Evolutionary conservation across 2,329 filamentous ascomycete species (phyloP).

Genomic region (Hypoxylon sp.): DNA sequence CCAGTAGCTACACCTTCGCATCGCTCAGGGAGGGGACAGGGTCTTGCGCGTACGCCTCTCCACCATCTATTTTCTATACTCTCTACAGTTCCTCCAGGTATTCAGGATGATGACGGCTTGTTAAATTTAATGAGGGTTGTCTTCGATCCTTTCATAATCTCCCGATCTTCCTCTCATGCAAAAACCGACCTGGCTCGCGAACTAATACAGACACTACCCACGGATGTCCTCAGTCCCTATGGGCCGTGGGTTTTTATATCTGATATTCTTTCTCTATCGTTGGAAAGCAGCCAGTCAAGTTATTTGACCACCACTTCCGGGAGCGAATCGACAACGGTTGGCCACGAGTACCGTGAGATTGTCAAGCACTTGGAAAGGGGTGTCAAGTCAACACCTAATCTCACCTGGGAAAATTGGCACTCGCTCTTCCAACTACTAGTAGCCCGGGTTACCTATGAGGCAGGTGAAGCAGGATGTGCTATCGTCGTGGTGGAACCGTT

Average conservation of each 20-base stretch:
- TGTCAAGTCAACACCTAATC: slow-evolving; percentile 63
- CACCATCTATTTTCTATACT: slow-evolving; percentile 76
- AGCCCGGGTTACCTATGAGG: slow-evolving; percentile 71
- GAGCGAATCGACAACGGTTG: slow-evolving; percentile 65
- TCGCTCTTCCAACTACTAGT: slow-evolving; percentile 71
- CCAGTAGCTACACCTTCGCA: slow-evolving; percentile 77
- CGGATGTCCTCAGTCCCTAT: slow-evolving; percentile 62
- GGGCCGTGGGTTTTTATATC: slow-evolving; percentile 68
- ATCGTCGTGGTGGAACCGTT: slow-evolving; percentile 80
- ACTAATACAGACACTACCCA: slow-evolving; percentile 65
- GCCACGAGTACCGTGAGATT: slow-evolving; percentile 79
- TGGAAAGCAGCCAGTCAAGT: slow-evolving; percentile 60
- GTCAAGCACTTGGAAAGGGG: slow-evolving; percentile 77
- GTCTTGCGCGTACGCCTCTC: slow-evolving; percentile 70
- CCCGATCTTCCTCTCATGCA: slow-evolving; percentile 60
- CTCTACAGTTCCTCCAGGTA: slow-evolving; percentile 63
- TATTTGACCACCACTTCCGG: slow-evolving; percentile 58
- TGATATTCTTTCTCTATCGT: slow-evolving; percentile 60
- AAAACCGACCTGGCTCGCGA: slow-evolving; percentile 65
- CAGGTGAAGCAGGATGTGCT: slow-evolving; percentile 76
- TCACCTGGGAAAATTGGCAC: slow-evolving; percentile 65
- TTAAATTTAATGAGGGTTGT: slow-evolving; percentile 64
- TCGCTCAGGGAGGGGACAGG: slow-evolving; percentile 66
- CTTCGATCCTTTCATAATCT: slow-evolving; percentile 71
- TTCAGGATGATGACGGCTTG: slow-evolving; percentile 63